Conservation (phyloP, 352 stramenopile species). For the Discostella stelligera region DNA sequence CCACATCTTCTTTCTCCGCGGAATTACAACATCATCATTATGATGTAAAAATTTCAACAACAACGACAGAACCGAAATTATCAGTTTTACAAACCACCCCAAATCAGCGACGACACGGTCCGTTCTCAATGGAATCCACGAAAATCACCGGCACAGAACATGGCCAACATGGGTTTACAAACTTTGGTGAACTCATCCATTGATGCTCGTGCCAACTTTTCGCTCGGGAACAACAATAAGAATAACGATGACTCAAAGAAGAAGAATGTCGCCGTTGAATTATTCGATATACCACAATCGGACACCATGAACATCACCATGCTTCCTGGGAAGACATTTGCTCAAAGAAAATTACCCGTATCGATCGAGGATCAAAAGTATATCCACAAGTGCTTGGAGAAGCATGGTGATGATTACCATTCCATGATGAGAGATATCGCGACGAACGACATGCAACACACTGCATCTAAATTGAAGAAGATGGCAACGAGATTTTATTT, state of each 20-base stretch:
- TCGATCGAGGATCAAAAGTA: conserved; percentile 73
- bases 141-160: conserved; percentile 62
- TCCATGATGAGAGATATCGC: conserved; percentile 74
- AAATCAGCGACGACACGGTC: conserved; percentile 58
- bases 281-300: conserved; percentile 80
- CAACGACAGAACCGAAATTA: conserved; percentile 59
- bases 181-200: conserved; percentile 52
- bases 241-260: conserved; percentile 12
- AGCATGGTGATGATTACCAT: conserved; percentile 72
- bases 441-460: conserved; percentile 79
- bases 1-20: too few relatives aligned
- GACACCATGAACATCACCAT: conserved; percentile 39
- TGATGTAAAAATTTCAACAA: not conserved
- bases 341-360: conserved; percentile 53
- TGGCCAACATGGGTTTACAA: conserved; percentile 61
- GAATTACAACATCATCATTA: not conserved
- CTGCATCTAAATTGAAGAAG: conserved; percentile 66
- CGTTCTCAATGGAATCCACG: conserved; percentile 63
- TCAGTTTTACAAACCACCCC: conserved; percentile 69
- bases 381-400: conserved; percentile 68
- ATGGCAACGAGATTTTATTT: conserved; percentile 71
- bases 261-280: conserved; percentile 48
- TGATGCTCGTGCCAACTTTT: conserved; percentile 21
- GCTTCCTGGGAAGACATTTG: conserved; percentile 40
- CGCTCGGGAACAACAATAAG: conserved; percentile 12